Percentiles rank a stretch among this genome's conserved stretches.
Evolutionary conservation across 2,329 filamentous ascomycete genomes (phyloP).

Genomic region (Whalleya microplaca): DNA sequence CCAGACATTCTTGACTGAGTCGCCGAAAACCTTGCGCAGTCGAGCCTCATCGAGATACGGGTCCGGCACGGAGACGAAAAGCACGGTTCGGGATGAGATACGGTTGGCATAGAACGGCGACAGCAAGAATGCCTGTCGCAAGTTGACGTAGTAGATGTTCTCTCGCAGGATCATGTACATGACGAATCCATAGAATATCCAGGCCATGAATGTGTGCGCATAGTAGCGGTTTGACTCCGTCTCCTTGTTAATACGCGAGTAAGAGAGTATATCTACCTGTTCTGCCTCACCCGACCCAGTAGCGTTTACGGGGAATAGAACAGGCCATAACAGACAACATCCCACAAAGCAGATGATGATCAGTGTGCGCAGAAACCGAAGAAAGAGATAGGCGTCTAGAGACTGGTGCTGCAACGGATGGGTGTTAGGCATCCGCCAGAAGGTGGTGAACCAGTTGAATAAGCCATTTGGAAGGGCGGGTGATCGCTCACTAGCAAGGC

Average conservation of each 20-base stretch:
- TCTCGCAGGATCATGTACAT: conserved; percentile 88
- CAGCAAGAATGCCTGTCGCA: conserved; percentile 89
- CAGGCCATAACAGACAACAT: conserved; percentile 81
- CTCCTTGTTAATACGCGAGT: conserved; percentile 70
- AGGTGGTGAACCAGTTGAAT: conserved; percentile 69
- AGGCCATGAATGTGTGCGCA: conserved; percentile 79
- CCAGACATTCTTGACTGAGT: conserved; percentile 83
- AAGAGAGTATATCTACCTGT: conserved; percentile 78
- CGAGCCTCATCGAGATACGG: conserved; percentile 77
- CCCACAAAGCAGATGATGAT: conserved; percentile 81
- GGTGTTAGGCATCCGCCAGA: conserved; percentile 72
- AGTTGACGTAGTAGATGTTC: conserved; percentile 87
- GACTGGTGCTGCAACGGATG: conserved; percentile 89
- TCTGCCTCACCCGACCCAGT: conserved; percentile 70
- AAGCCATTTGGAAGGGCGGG: conserved; percentile 63
- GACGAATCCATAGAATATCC: conserved; percentile 85
- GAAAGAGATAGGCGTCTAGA: conserved; percentile 87
- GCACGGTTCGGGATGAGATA: conserved; percentile 86
- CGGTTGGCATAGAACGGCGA: conserved; percentile 83
- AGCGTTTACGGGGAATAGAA: conserved; percentile 83
- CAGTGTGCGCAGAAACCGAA: conserved; percentile 83
- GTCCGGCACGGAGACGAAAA: conserved; percentile 83
- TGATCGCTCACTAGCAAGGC: conserved; percentile 54
- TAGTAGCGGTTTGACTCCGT: conserved; percentile 68
- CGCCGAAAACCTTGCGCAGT: conserved; percentile 79